Percentiles rank a stretch among this genome's conserved stretches.
Conservation (phyloP, 257 asterid species). For the Fraxinus anomala region DNA sequence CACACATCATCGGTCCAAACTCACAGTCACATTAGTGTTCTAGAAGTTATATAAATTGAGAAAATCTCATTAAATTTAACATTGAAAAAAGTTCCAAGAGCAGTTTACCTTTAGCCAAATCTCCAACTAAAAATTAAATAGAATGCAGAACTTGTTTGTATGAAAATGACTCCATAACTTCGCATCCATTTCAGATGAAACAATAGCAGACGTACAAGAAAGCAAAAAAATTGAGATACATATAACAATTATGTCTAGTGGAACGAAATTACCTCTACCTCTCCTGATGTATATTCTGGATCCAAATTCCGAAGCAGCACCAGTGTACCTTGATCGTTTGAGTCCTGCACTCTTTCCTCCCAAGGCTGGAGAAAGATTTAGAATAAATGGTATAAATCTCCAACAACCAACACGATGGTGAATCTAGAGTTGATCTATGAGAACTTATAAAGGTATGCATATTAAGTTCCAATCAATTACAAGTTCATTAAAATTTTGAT, state of each 20-base stretch:
- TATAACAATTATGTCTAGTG: neutral
- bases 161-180: neutral
- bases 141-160: neutral
- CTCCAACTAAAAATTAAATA: neutral
- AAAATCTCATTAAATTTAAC: neutral
- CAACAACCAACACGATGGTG: neutral
- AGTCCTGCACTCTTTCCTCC: conserved; percentile 59
- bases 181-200: neutral
- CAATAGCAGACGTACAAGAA: neutral
- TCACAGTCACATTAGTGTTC: neutral
- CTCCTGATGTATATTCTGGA: conserved; percentile 76
- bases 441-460: neutral
- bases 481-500: neutral
- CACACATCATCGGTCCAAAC: neutral
- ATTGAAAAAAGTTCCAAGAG: neutral
- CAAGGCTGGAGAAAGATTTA: conserved; percentile 50
- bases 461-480: neutral
- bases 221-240: neutral
- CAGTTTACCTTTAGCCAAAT: neutral
- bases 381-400: neutral
- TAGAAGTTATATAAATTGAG: neutral
- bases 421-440: neutral
- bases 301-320: conserved; percentile 71
- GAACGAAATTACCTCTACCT: conserved; percentile 66
- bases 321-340: conserved; percentile 60